These are phyloP conservation scores for Dothidotthia symphoricarpi DNA, from an alignment of 2,329 filamentous ascomycete species.

Conservation along the genomic window DNA sequence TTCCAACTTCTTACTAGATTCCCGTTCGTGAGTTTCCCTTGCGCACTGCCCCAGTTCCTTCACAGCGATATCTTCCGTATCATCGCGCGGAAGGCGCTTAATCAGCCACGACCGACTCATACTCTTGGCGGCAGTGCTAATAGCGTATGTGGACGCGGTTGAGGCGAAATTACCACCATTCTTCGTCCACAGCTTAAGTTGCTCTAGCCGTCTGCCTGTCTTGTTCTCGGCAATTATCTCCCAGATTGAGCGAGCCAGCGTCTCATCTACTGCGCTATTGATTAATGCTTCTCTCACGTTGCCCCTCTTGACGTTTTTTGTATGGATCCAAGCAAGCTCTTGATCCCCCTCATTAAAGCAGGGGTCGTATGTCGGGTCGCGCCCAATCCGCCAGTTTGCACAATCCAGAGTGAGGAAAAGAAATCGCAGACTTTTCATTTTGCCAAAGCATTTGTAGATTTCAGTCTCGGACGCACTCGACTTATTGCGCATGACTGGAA, in stretches of 20 bases:
- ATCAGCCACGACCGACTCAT: constrained; percentile 25
- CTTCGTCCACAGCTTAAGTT: constrained; percentile 20
- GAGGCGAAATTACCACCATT: constrained; percentile 7
- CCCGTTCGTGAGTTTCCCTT: constrained; percentile 4
- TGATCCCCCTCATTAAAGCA: constrained; percentile 13
- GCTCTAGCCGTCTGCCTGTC: constrained; percentile 16
- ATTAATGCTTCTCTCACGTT: constrained; percentile 15
- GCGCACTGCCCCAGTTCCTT: constrained; percentile 15
- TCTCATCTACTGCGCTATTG: constrained; percentile 23
- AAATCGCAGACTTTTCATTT: constrained; percentile 11
- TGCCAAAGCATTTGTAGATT: constrained; percentile 18
- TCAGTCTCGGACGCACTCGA: constrained; percentile 14
- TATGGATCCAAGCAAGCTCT: too few relatives aligned
- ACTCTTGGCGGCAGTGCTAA: constrained; percentile 2
- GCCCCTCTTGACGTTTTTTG: constrained; percentile 12
- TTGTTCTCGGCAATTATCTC: constrained; percentile 12
- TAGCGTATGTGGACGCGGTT: not conserved
- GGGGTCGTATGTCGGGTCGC: constrained; percentile 11
- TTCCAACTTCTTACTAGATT: not conserved
- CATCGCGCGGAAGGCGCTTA: constrained; percentile 14
- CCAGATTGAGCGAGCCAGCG: constrained; percentile 21
- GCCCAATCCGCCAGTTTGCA: constrained; percentile 11
- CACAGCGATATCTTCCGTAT: constrained; percentile 13
- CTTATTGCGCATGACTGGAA: constrained; percentile 17
- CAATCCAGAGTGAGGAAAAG: constrained; percentile 20